Evolutionary conservation across 208 protist genomes (phyloP), one percentile per base, ranked within the genome.

Genomic region (Trypanosomatidae sp.): DNA sequence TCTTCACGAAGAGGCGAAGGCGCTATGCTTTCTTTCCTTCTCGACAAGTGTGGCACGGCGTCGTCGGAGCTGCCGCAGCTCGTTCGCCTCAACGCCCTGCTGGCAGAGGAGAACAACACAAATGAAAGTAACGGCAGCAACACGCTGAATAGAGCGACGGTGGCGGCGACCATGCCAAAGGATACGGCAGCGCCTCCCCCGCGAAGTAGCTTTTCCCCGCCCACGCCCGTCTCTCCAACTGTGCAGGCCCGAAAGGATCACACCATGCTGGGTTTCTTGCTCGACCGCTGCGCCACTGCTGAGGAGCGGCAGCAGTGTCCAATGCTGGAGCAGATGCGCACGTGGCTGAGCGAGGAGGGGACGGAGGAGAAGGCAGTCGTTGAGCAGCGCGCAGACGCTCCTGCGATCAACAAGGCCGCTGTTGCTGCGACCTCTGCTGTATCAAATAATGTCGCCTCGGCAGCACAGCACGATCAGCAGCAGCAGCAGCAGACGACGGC

Each of bases 51-150:
- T 41, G 77, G 67, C 39, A 52, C 71, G 3, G 58, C 49, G 9
- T 49, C 56, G n/a, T 30, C 66, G 22, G 77, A 81, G 4, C 66
- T 81, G 43, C 77, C 71, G 25, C 55, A 76, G 50, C 66, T 81
- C 1, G 56, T 68, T 9, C 52, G 25, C 36, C 70, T 81, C 10
- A 55, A 64, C 13, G 41, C 39, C 0, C 58, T 81, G 13, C 8
- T 81, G n/a, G n/a, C n/a, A n/a, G n/a, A n/a, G n/a, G n/a, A n/a
- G n/a, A n/a, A n/a, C n/a, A n/a, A n/a, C n/a, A n/a, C n/a, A n/a
- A n/a, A n/a, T n/a, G n/a, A n/a, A n/a, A n/a, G n/a, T n/a, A n/a
- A n/a, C n/a, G n/a, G n/a, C n/a, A n/a, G n/a, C n/a, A n/a, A 7
- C n/a, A 41, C 30, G 71, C 71, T 33, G 71, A 81, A 52, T 56